These are phyloP conservation scores for Adansonia digitata DNA, from an alignment of 345 rosid genomes.

Conservation along the genomic window DNA sequence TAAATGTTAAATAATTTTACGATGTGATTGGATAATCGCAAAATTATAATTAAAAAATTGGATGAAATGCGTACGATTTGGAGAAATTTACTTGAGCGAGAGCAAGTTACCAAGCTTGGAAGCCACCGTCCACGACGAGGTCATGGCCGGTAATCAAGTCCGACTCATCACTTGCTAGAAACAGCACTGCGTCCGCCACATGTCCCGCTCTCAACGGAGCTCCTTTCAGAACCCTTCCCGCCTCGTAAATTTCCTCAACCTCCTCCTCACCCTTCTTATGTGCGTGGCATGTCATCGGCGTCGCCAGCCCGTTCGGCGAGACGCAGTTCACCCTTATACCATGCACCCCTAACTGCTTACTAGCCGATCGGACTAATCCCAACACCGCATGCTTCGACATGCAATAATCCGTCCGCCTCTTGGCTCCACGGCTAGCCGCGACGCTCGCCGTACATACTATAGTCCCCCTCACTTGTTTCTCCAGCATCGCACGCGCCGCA, in stretches of 20 bases:
- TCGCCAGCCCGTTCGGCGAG: slow-evolving; percentile 4
- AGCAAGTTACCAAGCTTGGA: not conserved
- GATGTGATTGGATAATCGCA: no score
- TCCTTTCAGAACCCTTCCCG: not conserved
- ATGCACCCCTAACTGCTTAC: slow-evolving; percentile 4
- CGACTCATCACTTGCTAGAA: slow-evolving; percentile 4
- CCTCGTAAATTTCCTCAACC: not conserved
- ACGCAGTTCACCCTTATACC: slow-evolving; percentile 12
- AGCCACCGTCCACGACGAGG: slow-evolving; percentile 11
- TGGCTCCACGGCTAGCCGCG: not conserved
- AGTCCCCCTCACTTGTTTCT: not conserved
- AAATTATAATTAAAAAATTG: no score
- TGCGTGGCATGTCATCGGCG: slow-evolving; percentile 4
- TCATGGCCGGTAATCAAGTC: slow-evolving; percentile 12
- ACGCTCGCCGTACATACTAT: slow-evolving; percentile 12
- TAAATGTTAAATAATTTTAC: no score
- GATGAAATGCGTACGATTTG: no score
- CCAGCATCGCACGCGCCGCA: slow-evolving; percentile 14
- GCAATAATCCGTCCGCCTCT: slow-evolving; percentile 1
- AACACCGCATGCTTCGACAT: slow-evolving; percentile 19
- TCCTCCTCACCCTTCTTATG: slow-evolving; percentile 5
- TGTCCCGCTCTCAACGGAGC: not conserved
- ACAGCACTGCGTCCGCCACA: slow-evolving; percentile 15
- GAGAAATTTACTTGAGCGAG: not conserved
- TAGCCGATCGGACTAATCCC: slow-evolving; percentile 8